Evolutionary conservation across 192 early-diverging fungal species (phyloP), one percentile per base, ranked within the genome.

Genomic region (Backusella luteola): DNA sequence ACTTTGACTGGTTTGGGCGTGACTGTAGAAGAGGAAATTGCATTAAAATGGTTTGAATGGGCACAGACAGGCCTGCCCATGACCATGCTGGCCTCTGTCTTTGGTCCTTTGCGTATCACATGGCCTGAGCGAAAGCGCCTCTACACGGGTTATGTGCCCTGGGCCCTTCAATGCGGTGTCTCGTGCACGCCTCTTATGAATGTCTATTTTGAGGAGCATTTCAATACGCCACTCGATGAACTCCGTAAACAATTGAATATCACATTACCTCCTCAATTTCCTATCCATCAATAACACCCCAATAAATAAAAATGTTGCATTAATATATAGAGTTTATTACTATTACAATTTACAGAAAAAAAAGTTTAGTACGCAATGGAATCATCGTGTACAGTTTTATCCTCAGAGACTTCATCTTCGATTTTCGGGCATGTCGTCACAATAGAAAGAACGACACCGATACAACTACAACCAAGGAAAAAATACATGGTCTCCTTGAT

Each of bases 31-130:
- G 95, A 91, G 39, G 98, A 99, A 87, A 85, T 98, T 69, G 96
- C 93, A 6, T 86, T 99, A 44, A 99, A 99, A 87, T 94, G 94
- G 90, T 95, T 98, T 79, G 98, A 99, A 82, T 91, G 93, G 83
- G 87, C 87, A 12, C 98, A 99, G 79, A 96, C 93, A 1, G 95
- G 94, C 2, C 79, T 99, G 67, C 98, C 98, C 14, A 92, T 99
- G 80, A 91, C 94, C 0, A 83, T 92, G 80, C 80, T 97, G n/a
- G 88, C 91, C 15, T 93, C 92, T n/a, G 71, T 94, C 6, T 86
- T 95, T 81, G 98, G 96, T 0, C 96, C 95, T 0, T 74, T 97
- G 67, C 79, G 90, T 15, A 81, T 98, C 73, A 84, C 86, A 0
- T 71, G 80, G 1, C 49, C 71, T 19, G 91, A 97, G 80, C 82